Conservation (phyloP, 192 early-diverging fungal genomes). For the Thamnidium elegans region DNA sequence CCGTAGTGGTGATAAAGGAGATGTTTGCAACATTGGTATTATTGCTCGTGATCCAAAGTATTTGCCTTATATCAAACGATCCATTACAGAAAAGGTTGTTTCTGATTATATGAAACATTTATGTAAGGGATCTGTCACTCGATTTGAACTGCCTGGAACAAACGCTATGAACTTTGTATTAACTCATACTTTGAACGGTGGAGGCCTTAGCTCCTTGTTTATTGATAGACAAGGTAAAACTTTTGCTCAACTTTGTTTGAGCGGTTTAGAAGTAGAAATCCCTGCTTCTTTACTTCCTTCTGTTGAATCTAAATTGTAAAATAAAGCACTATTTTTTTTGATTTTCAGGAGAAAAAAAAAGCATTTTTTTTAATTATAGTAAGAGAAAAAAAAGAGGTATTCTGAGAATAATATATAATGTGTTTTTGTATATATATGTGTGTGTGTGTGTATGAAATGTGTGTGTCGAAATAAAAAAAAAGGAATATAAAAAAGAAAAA, state of each 20-base stretch:
- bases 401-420: too few species aligned
- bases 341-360: too few species aligned
- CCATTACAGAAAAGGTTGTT: conserved; percentile 50
- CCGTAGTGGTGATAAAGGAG: conserved; percentile 65
- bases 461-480: too few species aligned
- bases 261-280: conserved; percentile 47
- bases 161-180: conserved; percentile 62
- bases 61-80: conserved; percentile 50
- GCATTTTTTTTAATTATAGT: neutral
- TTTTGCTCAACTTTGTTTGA: conserved; percentile 60
- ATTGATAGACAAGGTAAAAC: conserved; percentile 69
- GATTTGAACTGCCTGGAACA: conserved; percentile 58
- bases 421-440: too few species aligned
- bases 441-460: too few species aligned
- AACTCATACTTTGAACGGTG: conserved; percentile 59
- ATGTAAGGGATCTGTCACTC: conserved; percentile 54
- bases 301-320: conserved; percentile 17
- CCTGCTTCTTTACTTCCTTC: conserved; percentile 30
- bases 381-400: neutral
- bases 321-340: too few species aligned
- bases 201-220: conserved; percentile 56
- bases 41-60: conserved; percentile 58
- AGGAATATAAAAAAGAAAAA: too few species aligned
- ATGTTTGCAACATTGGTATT: conserved; percentile 59
- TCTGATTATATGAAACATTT: conserved; percentile 57